Base-by-base conservation (phyloP, 1,284 basidiomycete genomes). In the Irpex lacteus region DNA sequence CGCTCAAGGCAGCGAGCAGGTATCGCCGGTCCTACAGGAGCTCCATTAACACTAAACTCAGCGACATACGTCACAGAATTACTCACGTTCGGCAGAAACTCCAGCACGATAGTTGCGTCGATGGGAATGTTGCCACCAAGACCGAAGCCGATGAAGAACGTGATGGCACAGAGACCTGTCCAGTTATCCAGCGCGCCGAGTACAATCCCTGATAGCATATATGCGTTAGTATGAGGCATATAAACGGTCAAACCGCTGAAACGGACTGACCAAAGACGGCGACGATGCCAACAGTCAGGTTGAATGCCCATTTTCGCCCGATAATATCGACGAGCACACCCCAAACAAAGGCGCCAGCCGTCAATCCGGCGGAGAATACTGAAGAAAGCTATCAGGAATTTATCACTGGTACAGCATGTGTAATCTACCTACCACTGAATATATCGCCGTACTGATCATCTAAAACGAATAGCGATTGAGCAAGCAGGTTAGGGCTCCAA, bases 81-180 rank as follows among this genome's bases (percentile, higher is more conserved):
- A 60, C 65, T 15, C 37, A 64, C 65, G 38, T 63, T 62, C 6
- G 66, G 66, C 11, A 67, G 19, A 37, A 67, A 65, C 59, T 67
- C 66, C 15, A 65, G 60, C 1, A 65, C 63, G 21, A 65, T 67
- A 34, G 63, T 67, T 15, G 66, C 66, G 26, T 67, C 66, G 55
- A 65, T 67, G 38, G 66, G 66, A 50, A 67, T 67, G 44, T 67
- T 67, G n/a, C 66, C 66, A 15, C 66, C 66, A n/a, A 67, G 38
- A 13, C 66, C 66, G 40, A 67, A 67, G 9, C 66, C 66, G 40
- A 65, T 61, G 54, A 67, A 65, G 38, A 65, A 62, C 8, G 59
- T 60, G 38, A 65, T 44, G 21, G 59, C 59, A 54, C 65, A 66
- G 15, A 66, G 60, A 5, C 54, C 52, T 2, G 38, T 11, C 61